A percentile compares a stretch with the other conserved stretches of the same genome.
phyloP scores from a whole-genome alignment of 1,284 basidiomycete genomes.

The Cutaneotrichosporon mucoides region DNA sequence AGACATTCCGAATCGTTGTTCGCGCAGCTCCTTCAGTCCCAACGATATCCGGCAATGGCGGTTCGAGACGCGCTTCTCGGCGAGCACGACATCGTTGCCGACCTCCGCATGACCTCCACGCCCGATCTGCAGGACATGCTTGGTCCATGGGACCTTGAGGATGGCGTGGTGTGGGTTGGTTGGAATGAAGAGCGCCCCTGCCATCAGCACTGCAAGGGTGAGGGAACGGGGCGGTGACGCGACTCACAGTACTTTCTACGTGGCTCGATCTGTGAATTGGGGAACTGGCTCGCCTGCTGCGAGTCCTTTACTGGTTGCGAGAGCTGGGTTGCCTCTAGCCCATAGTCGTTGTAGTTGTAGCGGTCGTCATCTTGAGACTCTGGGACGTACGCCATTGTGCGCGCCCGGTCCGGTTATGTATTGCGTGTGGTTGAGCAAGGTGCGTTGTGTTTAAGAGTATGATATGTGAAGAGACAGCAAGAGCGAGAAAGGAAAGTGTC shows the following conservation, averaged over 20 bases:
- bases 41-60: slow-evolving; percentile 42
- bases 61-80: slow-evolving; percentile 45
- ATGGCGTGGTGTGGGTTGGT: slow-evolving; percentile 38
- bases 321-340: slow-evolving; percentile 42
- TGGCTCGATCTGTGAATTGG: slow-evolving; percentile 40
- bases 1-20: slow-evolving; percentile 18
- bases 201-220: neutral
- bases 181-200: slow-evolving; percentile 49
- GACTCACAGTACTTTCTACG: slow-evolving; percentile 47
- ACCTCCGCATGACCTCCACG: slow-evolving; percentile 28
- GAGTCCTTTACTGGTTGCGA: slow-evolving; percentile 35
- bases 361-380: slow-evolving; percentile 29
- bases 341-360: slow-evolving; percentile 23
- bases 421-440: neutral
- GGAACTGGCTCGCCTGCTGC: slow-evolving; percentile 18
- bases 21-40: slow-evolving; percentile 23
- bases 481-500: no score
- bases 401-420: no score
- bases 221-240: no score
- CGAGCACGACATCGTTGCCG: slow-evolving; percentile 40
- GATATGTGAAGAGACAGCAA: neutral
- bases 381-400: slow-evolving; percentile 22
- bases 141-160: slow-evolving; percentile 46
- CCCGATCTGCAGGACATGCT: slow-evolving; percentile 38
- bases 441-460: neutral